These are phyloP conservation scores for Magnusiomyces clavatus DNA, from an alignment of 1,139 yeast species.

Conservation along the genomic window DNA sequence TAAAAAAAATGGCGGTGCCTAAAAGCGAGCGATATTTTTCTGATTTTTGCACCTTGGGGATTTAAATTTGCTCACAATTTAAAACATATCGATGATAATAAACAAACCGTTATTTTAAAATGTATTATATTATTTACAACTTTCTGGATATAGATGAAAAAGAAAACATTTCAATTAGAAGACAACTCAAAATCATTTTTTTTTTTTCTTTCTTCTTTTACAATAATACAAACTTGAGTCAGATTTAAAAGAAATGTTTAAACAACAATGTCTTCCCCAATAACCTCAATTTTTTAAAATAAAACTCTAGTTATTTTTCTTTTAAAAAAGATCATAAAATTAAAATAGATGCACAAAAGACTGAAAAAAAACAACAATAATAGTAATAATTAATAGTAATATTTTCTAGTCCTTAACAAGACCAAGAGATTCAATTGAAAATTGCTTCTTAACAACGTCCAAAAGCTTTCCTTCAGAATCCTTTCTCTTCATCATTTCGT, in stretches of 20 bases:
- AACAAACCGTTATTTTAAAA: not conserved
- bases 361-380: not conserved
- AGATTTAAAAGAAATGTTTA: no score
- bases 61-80: no score
- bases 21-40: not conserved
- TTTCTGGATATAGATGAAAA: no score
- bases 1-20: not conserved
- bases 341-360: not conserved
- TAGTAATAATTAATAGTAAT: not conserved
- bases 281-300: no score
- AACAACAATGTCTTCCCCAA: no score
- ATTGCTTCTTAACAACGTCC: slow-evolving; percentile 18
- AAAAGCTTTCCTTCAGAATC: slow-evolving; percentile 18
- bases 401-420: slow-evolving; percentile 20
- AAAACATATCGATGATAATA: no score
- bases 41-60: not conserved
- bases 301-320: no score
- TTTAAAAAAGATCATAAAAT: not conserved
- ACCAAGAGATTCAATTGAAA: slow-evolving; percentile 26
- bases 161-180: no score
- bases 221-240: no score
- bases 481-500: slow-evolving; percentile 24
- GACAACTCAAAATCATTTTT: no score
- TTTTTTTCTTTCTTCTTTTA: no score
- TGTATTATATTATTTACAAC: not conserved